A percentile compares a stretch with the other conserved stretches of the same genome.
Conservation (phyloP, 208 protist genomes). For the Leishmania tarentolae region DNA sequence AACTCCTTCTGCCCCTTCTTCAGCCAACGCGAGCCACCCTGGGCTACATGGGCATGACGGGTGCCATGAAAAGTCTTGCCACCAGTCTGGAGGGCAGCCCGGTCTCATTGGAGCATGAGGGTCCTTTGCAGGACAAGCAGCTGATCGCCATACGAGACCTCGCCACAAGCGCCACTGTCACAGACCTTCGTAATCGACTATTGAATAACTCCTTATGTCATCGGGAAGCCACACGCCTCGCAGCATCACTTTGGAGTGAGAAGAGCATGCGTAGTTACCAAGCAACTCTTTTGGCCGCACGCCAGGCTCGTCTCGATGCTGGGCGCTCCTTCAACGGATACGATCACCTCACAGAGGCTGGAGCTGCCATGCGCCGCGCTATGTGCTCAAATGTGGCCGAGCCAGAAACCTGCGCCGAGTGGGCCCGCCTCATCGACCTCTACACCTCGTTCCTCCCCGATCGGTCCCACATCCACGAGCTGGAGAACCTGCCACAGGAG, state of each 20-base stretch:
- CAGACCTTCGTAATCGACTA: neutral
- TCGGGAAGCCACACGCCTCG: neutral
- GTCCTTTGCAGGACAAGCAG: constrained; percentile 8
- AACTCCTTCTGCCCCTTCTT: constrained; percentile 27
- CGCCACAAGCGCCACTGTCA: constrained; percentile 10
- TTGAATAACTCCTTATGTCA: constrained; percentile 11
- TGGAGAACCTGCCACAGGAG: constrained; percentile 87
- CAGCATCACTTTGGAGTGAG: constrained; percentile 4
- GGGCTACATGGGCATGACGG: neutral
- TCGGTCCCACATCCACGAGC: constrained; percentile 75
- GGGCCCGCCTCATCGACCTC: constrained; percentile 54
- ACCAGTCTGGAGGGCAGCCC: constrained; percentile 7
- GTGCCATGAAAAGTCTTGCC: neutral
- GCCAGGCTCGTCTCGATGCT: constrained; percentile 15
- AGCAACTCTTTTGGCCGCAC: constrained; percentile 1
- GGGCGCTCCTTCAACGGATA: constrained; percentile 9
- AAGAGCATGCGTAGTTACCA: constrained; percentile 3
- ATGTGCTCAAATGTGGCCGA: constrained; percentile 10
- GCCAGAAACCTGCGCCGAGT: constrained; percentile 64
- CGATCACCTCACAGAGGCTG: constrained; percentile 35
- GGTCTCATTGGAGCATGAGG: constrained; percentile 13
- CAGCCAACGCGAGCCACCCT: neutral
- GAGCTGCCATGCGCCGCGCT: constrained; percentile 19
- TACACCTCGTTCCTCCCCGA: constrained; percentile 73
- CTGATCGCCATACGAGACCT: constrained; percentile 14